phyloP scores from a whole-genome alignment of 768 basidiomycete genomes.

The Agaricus subrufescens region DNA sequence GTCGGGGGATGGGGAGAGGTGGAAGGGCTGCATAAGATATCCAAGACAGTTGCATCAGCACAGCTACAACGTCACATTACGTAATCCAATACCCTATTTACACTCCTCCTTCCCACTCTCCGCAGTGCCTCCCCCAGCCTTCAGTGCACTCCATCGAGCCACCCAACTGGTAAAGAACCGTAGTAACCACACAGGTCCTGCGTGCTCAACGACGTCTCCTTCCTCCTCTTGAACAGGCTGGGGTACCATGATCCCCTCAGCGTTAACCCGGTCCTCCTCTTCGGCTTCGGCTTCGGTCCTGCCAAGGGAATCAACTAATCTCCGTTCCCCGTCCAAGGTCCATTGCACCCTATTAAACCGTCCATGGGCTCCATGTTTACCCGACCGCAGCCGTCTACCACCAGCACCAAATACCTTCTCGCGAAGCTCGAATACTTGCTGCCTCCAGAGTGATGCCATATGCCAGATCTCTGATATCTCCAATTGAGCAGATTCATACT shows the following conservation, averaged over 20 bases:
- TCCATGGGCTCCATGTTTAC: conserved; percentile 54
- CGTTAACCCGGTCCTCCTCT: conserved; percentile 50
- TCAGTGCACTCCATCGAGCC: conserved; percentile 48
- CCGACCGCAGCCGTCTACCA: conserved; percentile 40
- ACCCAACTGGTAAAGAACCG: conserved; percentile 78
- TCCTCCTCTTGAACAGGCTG: conserved; percentile 32
- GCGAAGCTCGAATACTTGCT: conserved; percentile 59
- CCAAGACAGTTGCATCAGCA: not conserved
- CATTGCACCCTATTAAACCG: conserved; percentile 63
- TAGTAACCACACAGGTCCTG: conserved; percentile 69
- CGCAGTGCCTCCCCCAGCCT: not conserved
- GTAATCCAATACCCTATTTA: not conserved
- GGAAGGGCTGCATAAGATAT: not conserved
- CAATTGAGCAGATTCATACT: conserved; percentile 72
- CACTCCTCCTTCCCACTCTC: not conserved
- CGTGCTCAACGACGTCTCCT: conserved; percentile 54
- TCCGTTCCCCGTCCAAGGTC: conserved; percentile 59
- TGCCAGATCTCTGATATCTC: conserved; percentile 63
- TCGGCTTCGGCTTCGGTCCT: conserved; percentile 75
- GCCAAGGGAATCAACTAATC: conserved; percentile 62
- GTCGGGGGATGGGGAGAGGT: not conserved
- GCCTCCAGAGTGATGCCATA: conserved; percentile 53
- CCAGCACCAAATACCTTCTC: conserved; percentile 66
- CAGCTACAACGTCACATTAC: conserved; percentile 7
- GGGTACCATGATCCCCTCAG: conserved; percentile 5